Base-by-base conservation (phyloP, 257 asterid species). In the Catharanthus roseus region DNA sequence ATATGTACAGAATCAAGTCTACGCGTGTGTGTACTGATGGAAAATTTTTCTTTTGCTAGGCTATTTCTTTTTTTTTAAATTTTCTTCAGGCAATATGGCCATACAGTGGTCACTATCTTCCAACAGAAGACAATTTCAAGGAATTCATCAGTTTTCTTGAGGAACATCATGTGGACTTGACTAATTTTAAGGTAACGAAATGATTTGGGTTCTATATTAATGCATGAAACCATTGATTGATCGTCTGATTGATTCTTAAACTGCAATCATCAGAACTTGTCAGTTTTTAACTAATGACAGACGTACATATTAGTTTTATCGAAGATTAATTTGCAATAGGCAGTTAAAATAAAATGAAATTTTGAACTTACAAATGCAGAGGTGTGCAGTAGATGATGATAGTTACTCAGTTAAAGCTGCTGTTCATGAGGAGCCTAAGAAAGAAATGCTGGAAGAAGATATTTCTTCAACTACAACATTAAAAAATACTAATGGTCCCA, bases 61-160 rank as follows among this genome's bases (percentile, higher is more conserved):
- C 51, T 21, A 45, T 26, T 60, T 70, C 73, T 64, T 33, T 51
- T 53, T 65, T 4, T 55, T 19, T 8, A 38, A 38, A 10, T 54
- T 74, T 55, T 41, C 55, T 38, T 33, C 80, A 85, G 90, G 88
- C 84, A 38, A 80, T 90, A 58, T 88, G 96, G 95, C 97, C 91
- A 29, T 78, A 90, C 69, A 90, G 96, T 28, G 96, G 96, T 10
- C 97, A 90, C 71, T 90, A 90, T 77, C 90, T 84, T 42, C 97
- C 97, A 1, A 91, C 97, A 0, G 91, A 87, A 71, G 96, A 89
- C 36, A 87, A 87, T 69, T 89, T 91, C 41, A 77, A 79, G 75
- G 92, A 85, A 70, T 87, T 89, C 82, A 73, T 89, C 50, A 34
- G 64, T 49, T 90, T 90, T 66, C 89, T 90, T 28, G 82, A 85